phyloP scores from a whole-genome alignment of 495 filamentous ascomycete genomes.

The Rusavskia elegans region DNA sequence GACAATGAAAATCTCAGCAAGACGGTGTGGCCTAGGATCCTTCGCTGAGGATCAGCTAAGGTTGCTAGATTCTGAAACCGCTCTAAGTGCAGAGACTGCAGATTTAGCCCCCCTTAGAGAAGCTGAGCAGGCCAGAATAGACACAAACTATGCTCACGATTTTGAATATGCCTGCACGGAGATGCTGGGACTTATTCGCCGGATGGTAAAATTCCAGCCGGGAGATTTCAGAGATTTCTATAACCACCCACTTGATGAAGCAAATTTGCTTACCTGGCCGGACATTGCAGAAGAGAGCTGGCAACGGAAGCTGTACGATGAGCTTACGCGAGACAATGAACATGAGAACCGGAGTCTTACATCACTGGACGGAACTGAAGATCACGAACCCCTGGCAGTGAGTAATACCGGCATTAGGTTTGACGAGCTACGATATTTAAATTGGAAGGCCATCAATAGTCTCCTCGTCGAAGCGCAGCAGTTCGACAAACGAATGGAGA shows the following conservation, averaged over 20 bases:
- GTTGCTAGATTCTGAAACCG: background rate
- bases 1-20: background rate
- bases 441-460: conserved; percentile 18
- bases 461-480: conserved; percentile 11
- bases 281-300: background rate
- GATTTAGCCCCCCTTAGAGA: background rate
- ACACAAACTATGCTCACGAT: background rate
- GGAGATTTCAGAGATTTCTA: background rate
- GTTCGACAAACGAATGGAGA: background rate
- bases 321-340: background rate
- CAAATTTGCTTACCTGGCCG: background rate
- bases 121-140: background rate
- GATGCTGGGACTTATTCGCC: background rate
- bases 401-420: conserved; percentile 9
- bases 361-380: too few species aligned
- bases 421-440: conserved; percentile 15
- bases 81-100: background rate
- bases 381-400: background rate
- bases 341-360: background rate
- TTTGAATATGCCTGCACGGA: background rate
- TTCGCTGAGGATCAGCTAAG: background rate
- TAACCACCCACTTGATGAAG: background rate
- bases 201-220: background rate
- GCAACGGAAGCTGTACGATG: background rate
- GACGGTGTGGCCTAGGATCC: background rate